These are phyloP conservation scores for Fusarium sp. DNA, from an alignment of 2,329 filamentous ascomycete genomes.

Conservation along the genomic window DNA sequence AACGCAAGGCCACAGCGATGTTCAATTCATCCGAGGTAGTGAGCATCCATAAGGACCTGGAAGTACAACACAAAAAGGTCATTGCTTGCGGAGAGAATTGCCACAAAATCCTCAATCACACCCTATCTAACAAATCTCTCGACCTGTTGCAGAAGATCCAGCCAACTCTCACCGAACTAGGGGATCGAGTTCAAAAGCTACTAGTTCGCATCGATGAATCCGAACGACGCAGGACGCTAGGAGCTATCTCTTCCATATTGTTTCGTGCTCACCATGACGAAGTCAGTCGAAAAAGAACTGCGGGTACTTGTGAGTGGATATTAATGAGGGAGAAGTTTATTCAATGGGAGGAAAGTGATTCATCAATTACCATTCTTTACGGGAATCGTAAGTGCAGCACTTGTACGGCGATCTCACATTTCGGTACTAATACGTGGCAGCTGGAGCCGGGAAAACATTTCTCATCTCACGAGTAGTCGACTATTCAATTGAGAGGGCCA, in stretches of 20 bases:
- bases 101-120: accelerated
- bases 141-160: accelerated
- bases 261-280: accelerated
- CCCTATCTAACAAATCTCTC: accelerated
- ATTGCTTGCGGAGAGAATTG: accelerated
- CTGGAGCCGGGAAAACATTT: accelerated
- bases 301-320: accelerated
- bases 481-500: accelerated
- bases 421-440: not conserved
- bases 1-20: accelerated
- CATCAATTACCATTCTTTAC: accelerated
- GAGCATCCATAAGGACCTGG: accelerated
- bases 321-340: accelerated
- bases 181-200: accelerated
- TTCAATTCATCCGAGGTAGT: accelerated
- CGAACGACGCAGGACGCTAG: accelerated
- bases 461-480: accelerated
- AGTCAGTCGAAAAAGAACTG: accelerated
- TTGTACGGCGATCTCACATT: too few relatives aligned
- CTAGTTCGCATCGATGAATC: accelerated
- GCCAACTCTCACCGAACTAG: accelerated
- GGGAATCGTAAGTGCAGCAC: accelerated
- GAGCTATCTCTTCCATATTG: accelerated
- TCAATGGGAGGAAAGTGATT: accelerated
- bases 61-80: accelerated